Evolutionary conservation across 306 rosid species (phyloP).

Genomic region (Citrullus amarus): DNA sequence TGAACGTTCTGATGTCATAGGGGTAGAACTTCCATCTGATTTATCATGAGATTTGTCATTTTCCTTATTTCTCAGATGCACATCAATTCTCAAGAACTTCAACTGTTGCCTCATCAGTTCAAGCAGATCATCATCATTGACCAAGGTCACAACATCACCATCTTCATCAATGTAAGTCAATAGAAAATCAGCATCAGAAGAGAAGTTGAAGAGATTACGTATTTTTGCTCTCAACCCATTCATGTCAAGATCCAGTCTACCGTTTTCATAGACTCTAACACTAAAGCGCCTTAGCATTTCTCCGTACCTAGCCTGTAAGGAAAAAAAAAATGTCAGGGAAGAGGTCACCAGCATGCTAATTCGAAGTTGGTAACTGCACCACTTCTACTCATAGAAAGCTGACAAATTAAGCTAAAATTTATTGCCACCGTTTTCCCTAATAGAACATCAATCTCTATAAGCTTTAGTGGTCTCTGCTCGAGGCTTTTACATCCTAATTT

Average conservation of each 20-base stretch:
- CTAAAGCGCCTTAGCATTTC: constrained; percentile 72
- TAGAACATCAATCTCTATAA: too few species aligned
- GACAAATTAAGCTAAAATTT: too few species aligned
- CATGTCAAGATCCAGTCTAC: constrained; percentile 58
- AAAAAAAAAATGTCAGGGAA: not conserved
- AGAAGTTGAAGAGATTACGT: constrained; percentile 33
- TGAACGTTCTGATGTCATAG: constrained; percentile 21
- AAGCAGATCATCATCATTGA: constrained; percentile 64
- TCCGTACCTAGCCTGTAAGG: constrained; percentile 48
- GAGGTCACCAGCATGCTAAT: not conserved
- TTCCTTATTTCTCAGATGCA: constrained; percentile 24
- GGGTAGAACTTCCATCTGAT: constrained; percentile 52
- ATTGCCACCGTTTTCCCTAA: too few species aligned
- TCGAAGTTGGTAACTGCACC: too few species aligned
- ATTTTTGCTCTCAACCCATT: constrained; percentile 45
- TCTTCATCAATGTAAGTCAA: constrained; percentile 83
- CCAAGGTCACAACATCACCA: constrained; percentile 72
- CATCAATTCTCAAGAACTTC: constrained; percentile 60
- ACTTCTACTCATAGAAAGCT: too few species aligned
- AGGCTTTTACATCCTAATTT: too few species aligned
- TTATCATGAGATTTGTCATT: constrained; percentile 22
- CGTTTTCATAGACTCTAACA: constrained; percentile 33
- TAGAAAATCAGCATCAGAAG: constrained; percentile 33
- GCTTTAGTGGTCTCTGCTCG: too few species aligned
- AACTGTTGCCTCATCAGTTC: constrained; percentile 63